A percentile compares a stretch with the other conserved stretches of the same genome.
Conservation (phyloP, 2,329 filamentous ascomycete species). For the Claviceps paspali region DNA sequence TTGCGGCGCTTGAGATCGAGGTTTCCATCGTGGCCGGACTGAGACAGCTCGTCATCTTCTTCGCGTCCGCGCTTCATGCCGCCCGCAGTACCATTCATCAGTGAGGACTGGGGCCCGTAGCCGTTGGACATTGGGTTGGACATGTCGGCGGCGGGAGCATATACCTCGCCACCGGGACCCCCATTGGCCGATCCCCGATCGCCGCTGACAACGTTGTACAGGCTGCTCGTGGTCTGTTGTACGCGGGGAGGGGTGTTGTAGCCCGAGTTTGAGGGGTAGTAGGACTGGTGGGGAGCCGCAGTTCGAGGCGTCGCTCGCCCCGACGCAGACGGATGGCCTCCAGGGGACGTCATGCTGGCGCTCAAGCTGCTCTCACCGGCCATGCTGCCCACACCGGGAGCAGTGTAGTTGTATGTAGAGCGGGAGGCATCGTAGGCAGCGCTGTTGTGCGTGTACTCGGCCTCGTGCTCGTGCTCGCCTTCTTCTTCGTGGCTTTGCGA, state of each 20-base stretch:
- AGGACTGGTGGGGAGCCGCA: constrained; percentile 52
- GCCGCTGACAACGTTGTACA: constrained; percentile 83
- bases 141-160: constrained; percentile 50
- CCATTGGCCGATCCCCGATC: constrained; percentile 48
- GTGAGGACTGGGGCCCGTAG: constrained; percentile 46
- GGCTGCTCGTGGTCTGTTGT: constrained; percentile 55
- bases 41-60: constrained; percentile 45
- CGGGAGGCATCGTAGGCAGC: constrained; percentile 59
- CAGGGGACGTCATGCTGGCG: constrained; percentile 69
- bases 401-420: constrained; percentile 63
- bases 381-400: constrained; percentile 48
- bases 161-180: constrained; percentile 51
- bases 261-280: constrained; percentile 52
- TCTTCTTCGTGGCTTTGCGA: constrained; percentile 48
- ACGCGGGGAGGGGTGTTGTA: constrained; percentile 70
- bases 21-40: constrained; percentile 44
- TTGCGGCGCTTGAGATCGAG: constrained; percentile 65
- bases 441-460: constrained; percentile 78
- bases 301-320: constrained; percentile 78
- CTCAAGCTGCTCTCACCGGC: constrained; percentile 65
- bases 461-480: constrained; percentile 58
- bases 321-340: constrained; percentile 59
- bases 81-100: constrained; percentile 46
- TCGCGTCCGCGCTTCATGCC: constrained; percentile 33
- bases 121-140: constrained; percentile 39